Evolutionary conservation across 148 eudicot species (phyloP).

Genomic region (Camellia sinensis): DNA sequence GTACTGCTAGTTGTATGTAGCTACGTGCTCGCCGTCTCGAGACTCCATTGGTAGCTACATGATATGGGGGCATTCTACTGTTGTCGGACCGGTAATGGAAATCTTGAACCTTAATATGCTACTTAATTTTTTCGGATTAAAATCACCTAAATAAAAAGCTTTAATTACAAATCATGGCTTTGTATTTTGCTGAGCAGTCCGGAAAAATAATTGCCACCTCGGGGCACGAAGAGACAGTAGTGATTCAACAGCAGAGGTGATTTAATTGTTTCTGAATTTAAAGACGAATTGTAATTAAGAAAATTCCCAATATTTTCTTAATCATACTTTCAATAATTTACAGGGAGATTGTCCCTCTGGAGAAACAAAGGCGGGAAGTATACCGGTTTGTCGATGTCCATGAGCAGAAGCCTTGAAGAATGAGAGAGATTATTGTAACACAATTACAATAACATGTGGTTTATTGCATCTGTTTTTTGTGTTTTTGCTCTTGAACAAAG

Average conservation of each 20-base stretch:
- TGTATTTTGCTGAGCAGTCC: constrained; percentile 30
- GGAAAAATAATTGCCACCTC: constrained; percentile 60
- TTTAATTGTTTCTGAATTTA: neutral
- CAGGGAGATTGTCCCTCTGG: constrained; percentile 46
- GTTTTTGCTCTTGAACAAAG: neutral
- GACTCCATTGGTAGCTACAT: constrained; percentile 40
- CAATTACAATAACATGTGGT: neutral
- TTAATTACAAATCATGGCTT: neutral
- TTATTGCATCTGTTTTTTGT: neutral
- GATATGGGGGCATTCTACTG: constrained; percentile 70
- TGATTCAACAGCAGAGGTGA: constrained; percentile 51
- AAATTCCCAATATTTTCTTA: neutral
- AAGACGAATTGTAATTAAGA: neutral
- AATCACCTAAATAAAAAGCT: neutral
- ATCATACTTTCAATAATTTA: constrained; percentile 6
- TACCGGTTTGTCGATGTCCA: constrained; percentile 52
- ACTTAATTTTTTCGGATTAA: neutral
- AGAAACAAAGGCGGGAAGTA: constrained; percentile 49
- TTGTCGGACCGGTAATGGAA: constrained; percentile 53
- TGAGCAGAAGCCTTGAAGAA: constrained; percentile 16
- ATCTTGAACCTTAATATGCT: neutral
- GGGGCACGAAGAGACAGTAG: constrained; percentile 45
- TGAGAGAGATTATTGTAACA: neutral
- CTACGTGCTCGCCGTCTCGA: constrained; percentile 65
- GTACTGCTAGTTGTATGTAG: constrained; percentile 49